These are phyloP conservation scores for Begonia loranthoides DNA, from an alignment of 306 rosid species.

Conservation along the genomic window DNA sequence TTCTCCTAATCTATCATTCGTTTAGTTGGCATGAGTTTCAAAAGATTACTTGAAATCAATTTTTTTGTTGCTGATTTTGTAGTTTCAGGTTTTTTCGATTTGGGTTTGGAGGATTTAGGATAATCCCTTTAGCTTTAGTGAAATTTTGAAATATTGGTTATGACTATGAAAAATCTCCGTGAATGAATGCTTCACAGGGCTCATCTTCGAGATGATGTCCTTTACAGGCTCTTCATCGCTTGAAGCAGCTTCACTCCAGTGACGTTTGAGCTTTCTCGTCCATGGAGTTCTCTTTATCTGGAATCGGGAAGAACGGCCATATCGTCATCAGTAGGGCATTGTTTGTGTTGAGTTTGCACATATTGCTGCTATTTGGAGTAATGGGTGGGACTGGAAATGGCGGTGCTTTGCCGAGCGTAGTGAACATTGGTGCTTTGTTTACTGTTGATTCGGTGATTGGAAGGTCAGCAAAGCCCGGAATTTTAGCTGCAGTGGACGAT, in stretches of 20 bases:
- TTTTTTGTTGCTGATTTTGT: slow-evolving; percentile 1
- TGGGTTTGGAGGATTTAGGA: too few species aligned
- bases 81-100: too few species aligned
- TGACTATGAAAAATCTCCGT: too few species aligned
- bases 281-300: slow-evolving; percentile 22
- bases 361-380: slow-evolving; percentile 35
- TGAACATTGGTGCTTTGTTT: slow-evolving; percentile 62
- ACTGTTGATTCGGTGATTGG: slow-evolving; percentile 29
- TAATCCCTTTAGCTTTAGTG: too few species aligned
- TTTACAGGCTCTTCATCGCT: slow-evolving; percentile 20
- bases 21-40: slow-evolving; percentile 8
- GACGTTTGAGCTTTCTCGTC: slow-evolving; percentile 8
- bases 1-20: too few species aligned
- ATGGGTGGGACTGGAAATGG: slow-evolving; percentile 30
- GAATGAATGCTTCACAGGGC: too few species aligned
- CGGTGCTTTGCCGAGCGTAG: slow-evolving; percentile 19
- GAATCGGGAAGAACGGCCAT: slow-evolving; percentile 12
- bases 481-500: slow-evolving; percentile 11
- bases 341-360: slow-evolving; percentile 24
- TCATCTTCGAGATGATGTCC: too few species aligned
- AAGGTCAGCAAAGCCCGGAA: slow-evolving; percentile 11
- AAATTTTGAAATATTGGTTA: too few species aligned
- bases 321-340: slow-evolving; percentile 14
- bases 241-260: slow-evolving; percentile 11
- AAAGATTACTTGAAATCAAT: slow-evolving; percentile 11